Conservation (phyloP, 1,139 yeast genomes). For the Geotrichum aggregatum region DNA sequence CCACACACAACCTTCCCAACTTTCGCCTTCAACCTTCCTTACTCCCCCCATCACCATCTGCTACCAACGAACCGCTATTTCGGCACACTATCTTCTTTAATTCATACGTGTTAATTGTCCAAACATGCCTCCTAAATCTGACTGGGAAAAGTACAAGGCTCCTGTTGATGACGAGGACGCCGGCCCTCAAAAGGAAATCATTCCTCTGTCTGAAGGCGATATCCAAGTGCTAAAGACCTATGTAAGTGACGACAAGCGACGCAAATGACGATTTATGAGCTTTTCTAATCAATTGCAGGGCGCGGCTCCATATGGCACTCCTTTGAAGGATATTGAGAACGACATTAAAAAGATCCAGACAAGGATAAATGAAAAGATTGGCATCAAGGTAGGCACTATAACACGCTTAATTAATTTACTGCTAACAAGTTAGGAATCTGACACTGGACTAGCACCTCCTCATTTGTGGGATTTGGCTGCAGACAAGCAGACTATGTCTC, state of each 20-base stretch:
- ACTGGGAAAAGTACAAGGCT: slow-evolving; percentile 95
- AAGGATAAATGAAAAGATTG: slow-evolving; percentile 88
- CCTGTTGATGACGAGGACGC: slow-evolving; percentile 76
- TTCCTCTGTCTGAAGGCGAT: slow-evolving; percentile 91
- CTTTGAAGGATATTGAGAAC: slow-evolving; percentile 74
- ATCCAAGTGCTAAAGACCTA: slow-evolving; percentile 94
- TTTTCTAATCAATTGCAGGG: slow-evolving; percentile 44
- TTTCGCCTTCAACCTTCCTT: slow-evolving; percentile 85
- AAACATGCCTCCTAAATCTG: slow-evolving; percentile 76
- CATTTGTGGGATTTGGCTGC: slow-evolving; percentile 97
- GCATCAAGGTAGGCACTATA: slow-evolving; percentile 50
- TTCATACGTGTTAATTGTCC: not conserved
- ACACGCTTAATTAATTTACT: not conserved
- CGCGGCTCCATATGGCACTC: slow-evolving; percentile 88
- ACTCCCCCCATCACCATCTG: not conserved
- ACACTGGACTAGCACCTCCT: slow-evolving; percentile 93
- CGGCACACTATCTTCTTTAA: not conserved
- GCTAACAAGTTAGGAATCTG: slow-evolving; percentile 53
- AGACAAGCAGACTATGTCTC: slow-evolving; percentile 86
- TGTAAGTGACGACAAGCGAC: slow-evolving; percentile 31
- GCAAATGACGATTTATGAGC: not conserved
- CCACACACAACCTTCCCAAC: slow-evolving; percentile 63
- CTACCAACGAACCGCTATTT: not conserved
- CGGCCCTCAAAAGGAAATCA: slow-evolving; percentile 60
- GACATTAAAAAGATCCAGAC: slow-evolving; percentile 80